Evolutionary conservation across 2,329 filamentous ascomycete genomes (phyloP).

Genomic region (Coniochaeta sp.): DNA sequence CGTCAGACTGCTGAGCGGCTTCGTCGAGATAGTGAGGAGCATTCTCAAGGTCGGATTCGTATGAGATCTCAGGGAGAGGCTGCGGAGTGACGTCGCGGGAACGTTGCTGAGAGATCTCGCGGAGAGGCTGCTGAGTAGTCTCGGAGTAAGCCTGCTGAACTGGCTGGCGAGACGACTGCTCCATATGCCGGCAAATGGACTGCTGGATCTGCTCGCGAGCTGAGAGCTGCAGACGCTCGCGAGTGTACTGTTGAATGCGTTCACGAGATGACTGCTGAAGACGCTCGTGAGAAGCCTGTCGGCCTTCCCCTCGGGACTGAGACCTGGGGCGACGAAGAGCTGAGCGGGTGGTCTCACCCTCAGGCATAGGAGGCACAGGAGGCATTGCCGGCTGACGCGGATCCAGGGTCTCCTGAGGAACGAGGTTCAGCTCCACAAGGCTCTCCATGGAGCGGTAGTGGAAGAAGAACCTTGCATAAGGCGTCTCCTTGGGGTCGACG

Average conservation of each 20-base stretch:
- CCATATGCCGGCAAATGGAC: no score
- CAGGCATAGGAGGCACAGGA: background rate
- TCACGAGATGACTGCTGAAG: background rate
- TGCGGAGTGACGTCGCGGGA: no score
- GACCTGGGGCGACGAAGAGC: background rate
- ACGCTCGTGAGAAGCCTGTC: background rate
- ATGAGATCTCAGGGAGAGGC: no score
- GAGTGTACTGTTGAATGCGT: no score
- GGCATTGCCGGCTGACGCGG: background rate
- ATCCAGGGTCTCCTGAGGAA: constrained; percentile 20
- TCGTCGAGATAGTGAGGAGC: no score
- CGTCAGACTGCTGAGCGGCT: background rate
- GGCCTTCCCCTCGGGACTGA: background rate
- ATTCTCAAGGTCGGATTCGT: no score
- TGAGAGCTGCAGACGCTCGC: no score
- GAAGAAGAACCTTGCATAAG: constrained; percentile 47
- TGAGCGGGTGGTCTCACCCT: background rate
- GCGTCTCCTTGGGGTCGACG: constrained; percentile 41
- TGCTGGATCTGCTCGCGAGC: no score
- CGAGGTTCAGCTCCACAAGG: constrained; percentile 40
- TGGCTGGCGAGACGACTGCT: no score
- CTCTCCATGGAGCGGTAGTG: constrained; percentile 48
- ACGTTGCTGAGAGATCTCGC: no score
- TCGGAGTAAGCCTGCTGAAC: no score
- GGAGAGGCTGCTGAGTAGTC: no score